phyloP scores from a whole-genome alignment of 257 asterid genomes.

The Verbena officinalis region DNA sequence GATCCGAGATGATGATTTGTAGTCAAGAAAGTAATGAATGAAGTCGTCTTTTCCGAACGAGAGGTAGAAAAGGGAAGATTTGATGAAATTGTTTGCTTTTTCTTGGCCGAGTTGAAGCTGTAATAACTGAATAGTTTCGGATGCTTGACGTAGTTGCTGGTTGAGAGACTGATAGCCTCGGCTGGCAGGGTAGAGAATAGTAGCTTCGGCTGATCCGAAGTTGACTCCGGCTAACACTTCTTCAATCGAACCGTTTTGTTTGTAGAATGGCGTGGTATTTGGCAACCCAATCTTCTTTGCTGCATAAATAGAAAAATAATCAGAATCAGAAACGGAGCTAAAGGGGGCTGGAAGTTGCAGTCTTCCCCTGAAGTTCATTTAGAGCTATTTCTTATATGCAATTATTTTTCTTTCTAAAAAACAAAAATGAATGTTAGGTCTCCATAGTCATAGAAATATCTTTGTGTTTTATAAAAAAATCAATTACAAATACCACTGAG shows the following conservation, averaged over 20 bases:
- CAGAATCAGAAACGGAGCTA: neutral
- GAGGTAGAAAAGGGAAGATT: constrained; percentile 63
- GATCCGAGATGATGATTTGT: constrained; percentile 28
- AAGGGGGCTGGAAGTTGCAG: too few species aligned
- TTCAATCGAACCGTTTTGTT: constrained; percentile 56
- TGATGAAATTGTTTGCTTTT: constrained; percentile 38
- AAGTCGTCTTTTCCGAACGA: constrained; percentile 70
- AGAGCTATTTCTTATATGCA: too few species aligned
- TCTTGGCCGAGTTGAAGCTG: constrained; percentile 66
- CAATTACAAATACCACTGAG: too few species aligned
- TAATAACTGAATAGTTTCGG: constrained; percentile 55
- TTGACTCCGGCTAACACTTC: constrained; percentile 48
- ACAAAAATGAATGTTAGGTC: too few species aligned
- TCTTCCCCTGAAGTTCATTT: too few species aligned
- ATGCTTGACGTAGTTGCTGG: constrained; percentile 65
- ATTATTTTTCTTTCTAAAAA: too few species aligned
- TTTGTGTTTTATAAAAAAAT: too few species aligned
- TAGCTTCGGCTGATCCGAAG: constrained; percentile 63
- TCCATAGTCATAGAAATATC: too few species aligned
- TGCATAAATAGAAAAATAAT: constrained; percentile 34
- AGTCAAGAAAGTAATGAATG: constrained; percentile 40
- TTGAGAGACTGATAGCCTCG: constrained; percentile 60
- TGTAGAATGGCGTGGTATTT: constrained; percentile 57
- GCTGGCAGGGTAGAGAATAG: constrained; percentile 49
- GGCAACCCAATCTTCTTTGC: constrained; percentile 62